phyloP scores from a whole-genome alignment of 257 asterid genomes.

The Fraxinus anomala region DNA sequence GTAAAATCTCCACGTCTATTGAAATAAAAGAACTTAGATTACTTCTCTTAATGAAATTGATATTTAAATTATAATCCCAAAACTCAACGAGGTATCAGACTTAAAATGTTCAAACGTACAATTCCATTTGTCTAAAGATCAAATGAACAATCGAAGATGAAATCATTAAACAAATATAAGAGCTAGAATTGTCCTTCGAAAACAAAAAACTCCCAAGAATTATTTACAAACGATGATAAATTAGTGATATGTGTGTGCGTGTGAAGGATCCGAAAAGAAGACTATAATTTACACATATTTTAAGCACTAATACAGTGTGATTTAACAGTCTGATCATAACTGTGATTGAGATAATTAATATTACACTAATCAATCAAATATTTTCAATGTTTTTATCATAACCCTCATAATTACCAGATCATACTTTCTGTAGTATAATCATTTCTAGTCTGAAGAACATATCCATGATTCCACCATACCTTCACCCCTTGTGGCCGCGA shows the following conservation, averaged over 20 bases:
- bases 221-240: neutral
- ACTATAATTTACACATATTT: constrained; percentile 56
- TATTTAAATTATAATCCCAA: too few relatives aligned
- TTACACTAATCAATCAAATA: constrained; percentile 12
- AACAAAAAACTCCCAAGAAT: too few relatives aligned
- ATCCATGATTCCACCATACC: constrained; percentile 76
- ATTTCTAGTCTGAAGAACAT: constrained; percentile 65
- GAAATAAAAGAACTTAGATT: too few relatives aligned
- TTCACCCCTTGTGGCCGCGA: constrained; percentile 37
- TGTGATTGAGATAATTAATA: constrained; percentile 30
- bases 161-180: too few relatives aligned
- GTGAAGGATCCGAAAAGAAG: constrained; percentile 27
- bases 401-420: constrained; percentile 35
- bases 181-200: too few relatives aligned
- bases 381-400: constrained; percentile 40
- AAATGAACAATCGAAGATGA: too few relatives aligned
- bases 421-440: constrained; percentile 38
- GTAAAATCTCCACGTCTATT: too few relatives aligned
- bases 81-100: too few relatives aligned
- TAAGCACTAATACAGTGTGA: constrained; percentile 28
- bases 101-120: too few relatives aligned
- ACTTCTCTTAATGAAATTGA: too few relatives aligned
- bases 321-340: constrained; percentile 26
- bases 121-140: neutral
- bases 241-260: neutral